Conservation (phyloP, 2,329 filamentous ascomycete genomes). For the Cephalotrichum gorgonifer region DNA sequence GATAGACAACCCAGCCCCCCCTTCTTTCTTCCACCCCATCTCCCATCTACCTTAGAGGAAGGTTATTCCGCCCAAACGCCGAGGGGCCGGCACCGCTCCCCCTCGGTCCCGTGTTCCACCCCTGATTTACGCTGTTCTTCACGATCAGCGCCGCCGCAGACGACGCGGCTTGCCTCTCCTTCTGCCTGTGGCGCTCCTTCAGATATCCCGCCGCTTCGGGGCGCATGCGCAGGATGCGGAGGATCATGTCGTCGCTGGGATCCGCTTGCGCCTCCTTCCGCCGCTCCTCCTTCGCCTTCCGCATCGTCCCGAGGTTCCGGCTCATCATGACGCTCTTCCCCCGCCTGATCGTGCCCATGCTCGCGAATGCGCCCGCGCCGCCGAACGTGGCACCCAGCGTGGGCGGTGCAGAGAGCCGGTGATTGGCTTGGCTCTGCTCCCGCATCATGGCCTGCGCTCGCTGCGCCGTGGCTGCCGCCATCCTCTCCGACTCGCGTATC, state of each 20-base stretch:
- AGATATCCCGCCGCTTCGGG: constrained; percentile 82
- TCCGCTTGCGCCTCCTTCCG: constrained; percentile 91
- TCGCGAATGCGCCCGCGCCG: constrained; percentile 39
- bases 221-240: constrained; percentile 88
- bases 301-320: constrained; percentile 92
- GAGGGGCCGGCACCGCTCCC: constrained; percentile 21
- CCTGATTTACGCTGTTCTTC: constrained; percentile 67
- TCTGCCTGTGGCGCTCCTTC: constrained; percentile 82
- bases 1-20: no score
- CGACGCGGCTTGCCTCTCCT: constrained; percentile 82
- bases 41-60: constrained; percentile 33
- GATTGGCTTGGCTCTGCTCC: constrained; percentile 35
- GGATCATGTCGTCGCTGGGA: constrained; percentile 95
- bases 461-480: constrained; percentile 78
- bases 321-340: constrained; percentile 85
- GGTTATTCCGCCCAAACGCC: constrained; percentile 30
- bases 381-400: constrained; percentile 23
- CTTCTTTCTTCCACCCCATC: no score
- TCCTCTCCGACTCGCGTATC: constrained; percentile 89
- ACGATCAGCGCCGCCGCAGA: constrained; percentile 93
- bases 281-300: constrained; percentile 90
- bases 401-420: constrained; percentile 61
- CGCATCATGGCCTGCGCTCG: constrained; percentile 60
- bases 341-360: constrained; percentile 55
- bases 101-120: constrained; percentile 31